phyloP scores from a whole-genome alignment of 2,329 filamentous ascomycete genomes.

The Simplicillium aogashimaense region DNA sequence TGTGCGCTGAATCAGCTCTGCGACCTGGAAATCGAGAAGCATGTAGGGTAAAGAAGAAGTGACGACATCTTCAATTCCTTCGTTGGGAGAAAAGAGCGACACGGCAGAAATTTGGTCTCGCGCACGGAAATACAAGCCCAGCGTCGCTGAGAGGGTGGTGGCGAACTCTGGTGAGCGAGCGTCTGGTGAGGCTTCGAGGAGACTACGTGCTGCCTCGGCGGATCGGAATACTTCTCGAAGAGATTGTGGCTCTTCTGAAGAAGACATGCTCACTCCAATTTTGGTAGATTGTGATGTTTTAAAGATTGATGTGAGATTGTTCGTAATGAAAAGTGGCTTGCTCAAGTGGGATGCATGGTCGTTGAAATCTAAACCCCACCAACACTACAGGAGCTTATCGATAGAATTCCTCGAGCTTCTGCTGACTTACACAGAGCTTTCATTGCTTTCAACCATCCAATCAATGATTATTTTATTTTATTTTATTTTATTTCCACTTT shows the following conservation, averaged over 20 bases:
- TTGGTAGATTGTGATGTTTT: background rate
- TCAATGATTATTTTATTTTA: too few species aligned
- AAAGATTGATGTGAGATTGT: background rate
- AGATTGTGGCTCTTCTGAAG: constrained; percentile 34
- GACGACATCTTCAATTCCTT: constrained; percentile 75
- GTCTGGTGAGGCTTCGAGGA: constrained; percentile 55
- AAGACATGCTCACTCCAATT: constrained; percentile 13
- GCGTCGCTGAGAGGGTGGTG: constrained; percentile 54
- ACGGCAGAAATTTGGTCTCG: constrained; percentile 58
- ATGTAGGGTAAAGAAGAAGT: constrained; percentile 83
- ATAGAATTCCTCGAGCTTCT: too few species aligned
- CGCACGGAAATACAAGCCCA: constrained; percentile 65
- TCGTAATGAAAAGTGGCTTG: background rate
- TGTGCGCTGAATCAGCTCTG: constrained; percentile 66
- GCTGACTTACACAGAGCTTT: too few species aligned
- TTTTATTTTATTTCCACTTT: too few species aligned
- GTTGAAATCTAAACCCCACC: too few species aligned
- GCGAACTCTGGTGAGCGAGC: constrained; percentile 57
- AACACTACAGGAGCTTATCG: too few species aligned
- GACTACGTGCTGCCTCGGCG: constrained; percentile 39
- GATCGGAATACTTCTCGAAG: constrained; percentile 38
- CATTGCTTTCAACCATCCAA: too few species aligned
- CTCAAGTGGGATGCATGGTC: too few species aligned
- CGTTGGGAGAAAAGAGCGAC: constrained; percentile 84
- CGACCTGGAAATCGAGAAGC: constrained; percentile 65